These are phyloP conservation scores for Caryopteris hybrid DNA, from an alignment of 305 asterid genomes.

Conservation along the genomic window DNA sequence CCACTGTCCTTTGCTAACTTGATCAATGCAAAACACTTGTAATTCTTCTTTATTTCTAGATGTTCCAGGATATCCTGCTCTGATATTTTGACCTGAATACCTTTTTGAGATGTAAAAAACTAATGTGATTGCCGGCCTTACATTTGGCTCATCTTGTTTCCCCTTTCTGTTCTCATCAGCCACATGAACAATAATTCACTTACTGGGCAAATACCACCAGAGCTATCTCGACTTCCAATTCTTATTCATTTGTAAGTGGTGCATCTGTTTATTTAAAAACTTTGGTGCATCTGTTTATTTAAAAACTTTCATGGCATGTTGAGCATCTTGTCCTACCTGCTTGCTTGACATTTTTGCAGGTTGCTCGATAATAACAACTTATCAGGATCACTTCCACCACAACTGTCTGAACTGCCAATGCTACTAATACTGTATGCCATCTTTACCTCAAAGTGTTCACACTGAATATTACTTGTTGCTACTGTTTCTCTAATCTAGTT, in stretches of 20 bases:
- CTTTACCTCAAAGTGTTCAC: conserved; percentile 11
- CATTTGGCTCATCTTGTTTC: conserved; percentile 10
- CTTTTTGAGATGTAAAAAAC: background rate
- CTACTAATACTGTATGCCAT: conserved; percentile 67
- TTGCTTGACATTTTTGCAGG: conserved; percentile 41
- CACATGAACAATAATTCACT: conserved; percentile 97
- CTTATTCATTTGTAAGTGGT: conserved; percentile 87
- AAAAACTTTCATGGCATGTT: background rate
- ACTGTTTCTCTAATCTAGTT: conserved; percentile 1
- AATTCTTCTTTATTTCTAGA: conserved; percentile 23
- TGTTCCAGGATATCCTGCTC: background rate
- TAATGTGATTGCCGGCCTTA: conserved; percentile 18
- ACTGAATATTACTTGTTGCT: conserved; percentile 5
- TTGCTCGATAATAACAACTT: conserved; percentile 92
- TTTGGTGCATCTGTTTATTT: conserved; percentile 3
- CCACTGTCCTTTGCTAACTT: conserved; percentile 73
- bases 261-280: background rate
- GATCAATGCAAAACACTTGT: conserved; percentile 64
- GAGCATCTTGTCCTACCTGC: conserved; percentile 9
- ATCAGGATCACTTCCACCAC: conserved; percentile 80
- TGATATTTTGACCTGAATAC: conserved; percentile 1
- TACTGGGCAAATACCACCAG: conserved; percentile 76
- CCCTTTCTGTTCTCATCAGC: conserved; percentile 42
- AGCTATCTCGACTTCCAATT: conserved; percentile 64
- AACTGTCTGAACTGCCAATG: conserved; percentile 54